These are phyloP conservation scores for Colletotrichum gloeosporioides DNA, from an alignment of 2,329 filamentous ascomycete species.

Conservation along the genomic window DNA sequence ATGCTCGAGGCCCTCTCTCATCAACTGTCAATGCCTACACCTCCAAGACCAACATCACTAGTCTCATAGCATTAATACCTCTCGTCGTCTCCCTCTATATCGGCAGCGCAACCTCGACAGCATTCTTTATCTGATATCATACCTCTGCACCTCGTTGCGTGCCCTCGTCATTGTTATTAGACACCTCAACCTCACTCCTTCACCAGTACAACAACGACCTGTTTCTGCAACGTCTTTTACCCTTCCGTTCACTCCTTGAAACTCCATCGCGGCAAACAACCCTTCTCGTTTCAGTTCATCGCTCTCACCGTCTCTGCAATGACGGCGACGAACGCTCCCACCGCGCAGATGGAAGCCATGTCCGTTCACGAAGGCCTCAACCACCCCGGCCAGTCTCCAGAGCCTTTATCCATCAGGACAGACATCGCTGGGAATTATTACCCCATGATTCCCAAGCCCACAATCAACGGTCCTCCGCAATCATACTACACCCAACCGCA, in stretches of 20 bases:
- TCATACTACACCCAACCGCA: constrained; percentile 23
- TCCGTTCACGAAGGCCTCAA: not conserved
- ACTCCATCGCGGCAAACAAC: constrained; percentile 1
- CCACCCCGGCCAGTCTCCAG: not conserved
- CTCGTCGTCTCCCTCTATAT: not conserved
- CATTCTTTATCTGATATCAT: not conserved
- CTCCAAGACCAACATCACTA: not conserved
- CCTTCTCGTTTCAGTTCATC: constrained; percentile 3
- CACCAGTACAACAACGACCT: not conserved
- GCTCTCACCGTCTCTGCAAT: not conserved
- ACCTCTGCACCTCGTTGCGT: not conserved
- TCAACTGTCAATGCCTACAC: not conserved
- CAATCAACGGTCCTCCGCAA: not conserved
- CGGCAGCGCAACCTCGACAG: not conserved
- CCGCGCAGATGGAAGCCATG: not conserved
- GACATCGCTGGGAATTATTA: constrained; percentile 1
- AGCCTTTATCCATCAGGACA: not conserved
- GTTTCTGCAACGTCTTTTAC: not conserved
- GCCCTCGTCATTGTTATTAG: not conserved
- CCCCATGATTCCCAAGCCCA: not conserved
- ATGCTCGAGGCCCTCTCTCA: constrained; percentile 1
- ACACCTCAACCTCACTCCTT: not conserved
- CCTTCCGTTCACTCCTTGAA: not conserved
- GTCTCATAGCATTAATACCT: constrained; percentile 7
- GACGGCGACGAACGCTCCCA: not conserved